Base-by-base conservation (phyloP, 768 basidiomycete species). In the Brasilioporus rufonigricans region DNA sequence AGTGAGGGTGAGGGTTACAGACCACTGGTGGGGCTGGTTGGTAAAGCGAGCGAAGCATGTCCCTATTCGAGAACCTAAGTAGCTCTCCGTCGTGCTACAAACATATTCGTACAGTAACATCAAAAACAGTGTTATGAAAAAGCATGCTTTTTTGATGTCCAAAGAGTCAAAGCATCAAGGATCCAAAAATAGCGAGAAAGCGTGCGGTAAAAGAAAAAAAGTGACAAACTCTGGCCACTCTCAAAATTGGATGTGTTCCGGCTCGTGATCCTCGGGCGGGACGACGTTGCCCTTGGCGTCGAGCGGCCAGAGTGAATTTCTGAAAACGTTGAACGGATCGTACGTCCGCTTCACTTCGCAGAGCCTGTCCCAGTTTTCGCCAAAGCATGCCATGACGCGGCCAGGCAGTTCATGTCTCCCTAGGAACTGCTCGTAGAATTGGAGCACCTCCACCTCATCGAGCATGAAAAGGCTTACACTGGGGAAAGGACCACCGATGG, bases 231-330 rank as follows among this genome's bases (percentile, higher is more conserved):
- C 5, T 2, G 5, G 16, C 32, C 27, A 9, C 18, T 16, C 48
- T 69, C 48, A 71, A 35, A 63, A 62, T 18, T 18, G 54, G 0
- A 69, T 58, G 23, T 72, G 69, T 31, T 67, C 62, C 0, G 87
- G 87, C 61, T 91, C 89, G 56, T 89, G 87, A 7, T 73, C 75
- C 41, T 79, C 67, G 11, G 84, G 76, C 32, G 82, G 76, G n/a
- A 90, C 75, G 2, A 70, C 69, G 0, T 81, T 71, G 3, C 85
- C 84, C 19, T 77, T 67, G 26, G 77, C 76, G 63, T 86, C 76
- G 53, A 90, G 66, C 19, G 92, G 92, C 90, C 93, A 95, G 64
- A 93, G 83, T 13, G 83, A 80, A 64, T 92, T 87, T 55, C 72
- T 78, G 75, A 94, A 92, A 40, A 95, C 57, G 55, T 86, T 85